Percentiles rank a stretch among this genome's conserved stretches.
Conservation (phyloP, 345 rosid species). For the Linum tenue region DNA sequence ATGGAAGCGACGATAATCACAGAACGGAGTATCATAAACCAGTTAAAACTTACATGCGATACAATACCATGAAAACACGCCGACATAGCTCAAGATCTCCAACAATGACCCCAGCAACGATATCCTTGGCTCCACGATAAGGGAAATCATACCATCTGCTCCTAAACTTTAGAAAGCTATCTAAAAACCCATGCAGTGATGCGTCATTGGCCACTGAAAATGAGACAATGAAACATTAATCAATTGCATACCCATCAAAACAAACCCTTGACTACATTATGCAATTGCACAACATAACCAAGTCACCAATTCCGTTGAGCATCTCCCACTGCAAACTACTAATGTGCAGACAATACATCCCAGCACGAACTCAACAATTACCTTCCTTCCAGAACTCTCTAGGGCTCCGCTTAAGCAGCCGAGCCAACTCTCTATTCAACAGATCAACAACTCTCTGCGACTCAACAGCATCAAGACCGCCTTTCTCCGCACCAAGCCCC, state of each 20-base stretch:
- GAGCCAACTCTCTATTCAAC: slow-evolving; percentile 66
- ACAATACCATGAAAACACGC: slow-evolving; percentile 79
- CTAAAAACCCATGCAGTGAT: slow-evolving; percentile 71
- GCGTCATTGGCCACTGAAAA: slow-evolving; percentile 62
- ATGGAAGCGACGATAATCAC: neutral
- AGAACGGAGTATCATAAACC: neutral
- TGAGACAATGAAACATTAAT: neutral
- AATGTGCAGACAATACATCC: neutral
- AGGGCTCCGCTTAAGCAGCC: slow-evolving; percentile 69
- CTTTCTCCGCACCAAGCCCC: slow-evolving; percentile 64
- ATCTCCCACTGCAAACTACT: neutral
- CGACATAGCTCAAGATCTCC: slow-evolving; percentile 74
- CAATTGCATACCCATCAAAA: neutral
- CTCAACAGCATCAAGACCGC: slow-evolving; percentile 84
- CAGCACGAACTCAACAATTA: slow-evolving; percentile 5
- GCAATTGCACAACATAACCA: neutral
- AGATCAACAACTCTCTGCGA: slow-evolving; percentile 95
- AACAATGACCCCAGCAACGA: slow-evolving; percentile 76
- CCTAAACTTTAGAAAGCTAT: slow-evolving; percentile 70
- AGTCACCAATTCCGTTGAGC: no score
- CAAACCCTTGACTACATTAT: neutral
- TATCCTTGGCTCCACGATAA: slow-evolving; percentile 72
- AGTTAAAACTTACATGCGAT: slow-evolving; percentile 60
- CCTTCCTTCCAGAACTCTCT: slow-evolving; percentile 88
- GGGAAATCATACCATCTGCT: slow-evolving; percentile 97